Evolutionary conservation across 2,329 filamentous ascomycete species (phyloP).

Genomic region (Epichloe amarillans): DNA sequence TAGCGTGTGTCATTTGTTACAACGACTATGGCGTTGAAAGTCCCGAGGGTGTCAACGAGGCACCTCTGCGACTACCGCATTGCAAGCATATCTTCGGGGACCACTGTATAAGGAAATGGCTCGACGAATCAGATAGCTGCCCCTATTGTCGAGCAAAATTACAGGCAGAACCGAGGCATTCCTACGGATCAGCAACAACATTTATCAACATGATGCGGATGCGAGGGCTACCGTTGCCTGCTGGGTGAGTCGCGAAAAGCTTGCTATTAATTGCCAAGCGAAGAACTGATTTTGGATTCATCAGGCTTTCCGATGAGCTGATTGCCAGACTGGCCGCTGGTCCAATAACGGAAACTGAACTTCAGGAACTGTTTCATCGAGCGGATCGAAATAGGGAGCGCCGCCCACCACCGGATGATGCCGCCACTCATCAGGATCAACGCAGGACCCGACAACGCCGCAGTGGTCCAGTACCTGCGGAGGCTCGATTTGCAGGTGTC

Average conservation of each 20-base stretch:
- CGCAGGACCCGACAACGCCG: conserved; percentile 18
- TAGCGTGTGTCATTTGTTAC: conserved; percentile 52
- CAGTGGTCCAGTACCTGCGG: conserved; percentile 5
- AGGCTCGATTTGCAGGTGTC: not conserved
- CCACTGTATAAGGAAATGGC: conserved; percentile 52
- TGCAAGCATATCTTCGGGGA: conserved; percentile 54
- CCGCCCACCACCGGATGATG: conserved; percentile 17
- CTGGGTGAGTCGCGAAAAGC: conserved; percentile 9
- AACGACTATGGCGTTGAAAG: conserved; percentile 44
- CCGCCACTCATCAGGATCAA: conserved; percentile 13
- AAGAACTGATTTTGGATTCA: not conserved
- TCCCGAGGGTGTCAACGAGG: conserved; percentile 45
- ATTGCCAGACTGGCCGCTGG: conserved; percentile 8
- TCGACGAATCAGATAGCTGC: conserved; percentile 47
- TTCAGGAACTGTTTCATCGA: conserved; percentile 8
- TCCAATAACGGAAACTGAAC: conserved; percentile 7
- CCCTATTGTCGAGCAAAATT: conserved; percentile 52
- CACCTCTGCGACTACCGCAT: conserved; percentile 42
- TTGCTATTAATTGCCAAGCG: not conserved
- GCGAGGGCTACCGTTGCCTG: conserved; percentile 11
- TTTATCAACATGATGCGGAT: conserved; percentile 21
- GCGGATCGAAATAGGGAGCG: conserved; percentile 9
- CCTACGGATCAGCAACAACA: conserved; percentile 11
- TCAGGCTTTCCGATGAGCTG: conserved; percentile 11
- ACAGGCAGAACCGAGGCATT: conserved; percentile 30